phyloP scores from a whole-genome alignment of 2,329 filamentous ascomycete species.

The Didymella sp. region DNA sequence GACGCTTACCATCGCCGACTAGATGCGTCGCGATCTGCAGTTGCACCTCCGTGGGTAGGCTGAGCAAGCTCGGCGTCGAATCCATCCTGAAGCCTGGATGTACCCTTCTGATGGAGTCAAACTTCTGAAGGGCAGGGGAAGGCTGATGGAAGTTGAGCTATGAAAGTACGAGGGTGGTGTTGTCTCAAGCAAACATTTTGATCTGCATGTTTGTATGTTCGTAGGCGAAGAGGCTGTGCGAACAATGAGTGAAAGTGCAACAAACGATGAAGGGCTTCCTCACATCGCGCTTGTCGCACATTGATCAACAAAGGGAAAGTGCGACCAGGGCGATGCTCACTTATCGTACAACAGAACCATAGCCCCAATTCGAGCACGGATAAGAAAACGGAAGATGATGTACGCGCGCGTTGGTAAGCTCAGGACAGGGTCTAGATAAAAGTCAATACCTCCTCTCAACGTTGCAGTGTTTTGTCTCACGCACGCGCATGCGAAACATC shows the following conservation, averaged over 20 bases:
- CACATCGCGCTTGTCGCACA: background rate
- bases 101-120: background rate
- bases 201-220: background rate
- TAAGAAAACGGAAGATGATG: background rate
- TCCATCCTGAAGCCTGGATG: background rate
- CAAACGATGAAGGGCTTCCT: background rate
- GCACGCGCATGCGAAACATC: background rate
- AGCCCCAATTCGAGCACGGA: background rate
- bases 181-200: background rate
- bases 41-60: constrained; percentile 3
- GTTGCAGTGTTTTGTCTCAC: no score
- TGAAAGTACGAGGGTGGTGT: background rate
- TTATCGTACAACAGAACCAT: background rate
- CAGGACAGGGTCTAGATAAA: no score
- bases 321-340: background rate
- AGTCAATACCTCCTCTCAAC: no score
- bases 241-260: constrained; percentile 1
- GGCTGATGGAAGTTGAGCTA: background rate
- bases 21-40: background rate
- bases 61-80: background rate
- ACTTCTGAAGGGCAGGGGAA: background rate
- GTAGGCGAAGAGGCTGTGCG: background rate
- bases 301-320: background rate
- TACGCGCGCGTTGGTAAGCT: no score
- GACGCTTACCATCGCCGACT: background rate